Evolutionary conservation across 345 rosid genomes (phyloP), one percentile per base, ranked within the genome.

Genomic region (Zanthoxylum bungeanum): DNA sequence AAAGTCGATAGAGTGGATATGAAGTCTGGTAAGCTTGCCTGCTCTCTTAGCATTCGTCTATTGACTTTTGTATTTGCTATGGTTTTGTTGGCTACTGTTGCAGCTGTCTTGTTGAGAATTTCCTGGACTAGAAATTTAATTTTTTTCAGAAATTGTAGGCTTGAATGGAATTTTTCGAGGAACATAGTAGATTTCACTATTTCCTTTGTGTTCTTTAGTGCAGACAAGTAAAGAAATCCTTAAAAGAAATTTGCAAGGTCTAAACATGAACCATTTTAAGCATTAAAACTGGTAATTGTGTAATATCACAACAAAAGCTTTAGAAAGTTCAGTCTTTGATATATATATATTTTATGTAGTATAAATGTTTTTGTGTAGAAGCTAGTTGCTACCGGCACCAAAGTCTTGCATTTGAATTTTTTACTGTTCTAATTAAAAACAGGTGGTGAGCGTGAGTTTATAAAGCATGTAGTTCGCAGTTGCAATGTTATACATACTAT

Each of bases 1-100:
- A 87, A 84, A 69, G 94, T 94, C 9, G 97, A 94, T 72, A 79
- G 93, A 65, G 97, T 94, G 73, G 97, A 94, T 72, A 87, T 94
- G 97, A 94, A 91, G 82, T 86, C 97, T 81, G 98, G 97, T 92
- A 78, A 86, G 85, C 76, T 66, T 53, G 53, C 52, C n/a, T 56
- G 14, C 50, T 34, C 25, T 37, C 14, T 37, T 51, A 47, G 3
- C 42, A 14, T 31, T 55, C 7, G 30, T 12, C 12, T 49, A 14
- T 39, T 49, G 7, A 59, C 27, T 25, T 40, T 53, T 69, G 39
- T 14, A 44, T 53, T 42, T 39, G 16, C 63, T 30, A 7, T 24
- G 34, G 50, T 65, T 24, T 30, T 4, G 17, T 46, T 28, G 69
- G 51, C 9, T 34, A 12, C 19, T 31, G 17, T 31, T 56, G 17